These are phyloP conservation scores for Nannochloropsis oceanica DNA, from an alignment of 108 stramenopile genomes.

Conservation along the genomic window DNA sequence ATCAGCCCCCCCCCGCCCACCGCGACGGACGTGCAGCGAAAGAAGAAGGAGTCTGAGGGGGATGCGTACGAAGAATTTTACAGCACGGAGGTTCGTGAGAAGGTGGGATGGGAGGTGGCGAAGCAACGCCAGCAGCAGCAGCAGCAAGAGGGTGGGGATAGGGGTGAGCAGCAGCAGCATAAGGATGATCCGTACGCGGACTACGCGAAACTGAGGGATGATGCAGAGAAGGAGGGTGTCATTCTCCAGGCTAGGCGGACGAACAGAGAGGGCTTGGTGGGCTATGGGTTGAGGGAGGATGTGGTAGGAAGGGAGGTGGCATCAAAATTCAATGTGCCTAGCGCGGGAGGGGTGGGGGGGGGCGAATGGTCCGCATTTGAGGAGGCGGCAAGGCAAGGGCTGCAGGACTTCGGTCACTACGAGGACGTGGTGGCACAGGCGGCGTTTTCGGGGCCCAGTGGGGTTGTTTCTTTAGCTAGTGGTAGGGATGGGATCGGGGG, in stretches of 20 bases:
- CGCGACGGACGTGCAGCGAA: neutral
- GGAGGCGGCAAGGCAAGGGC: neutral
- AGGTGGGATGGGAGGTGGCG: neutral
- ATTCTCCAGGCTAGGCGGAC: neutral
- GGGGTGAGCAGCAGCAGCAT: neutral
- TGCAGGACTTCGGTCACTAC: neutral
- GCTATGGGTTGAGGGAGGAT: neutral
- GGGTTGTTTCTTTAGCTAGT: neutral
- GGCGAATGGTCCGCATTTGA: neutral
- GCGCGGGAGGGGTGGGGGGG: neutral
- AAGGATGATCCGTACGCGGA: neutral
- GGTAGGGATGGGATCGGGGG: neutral
- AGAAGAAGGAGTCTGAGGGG: neutral
- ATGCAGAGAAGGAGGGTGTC: neutral
- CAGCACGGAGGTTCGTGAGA: neutral
- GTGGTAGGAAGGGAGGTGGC: neutral
- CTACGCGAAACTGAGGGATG: neutral
- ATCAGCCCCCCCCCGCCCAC: neutral
- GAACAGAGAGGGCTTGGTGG: neutral
- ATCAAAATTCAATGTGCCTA: neutral
- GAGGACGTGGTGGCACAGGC: neutral
- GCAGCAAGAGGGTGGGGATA: neutral
- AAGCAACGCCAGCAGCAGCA: neutral
- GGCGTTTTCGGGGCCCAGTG: neutral
- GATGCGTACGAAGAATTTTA: neutral